Evolutionary conservation across 768 basidiomycete species (phyloP).

Genomic region (Lentinus tigrinus): DNA sequence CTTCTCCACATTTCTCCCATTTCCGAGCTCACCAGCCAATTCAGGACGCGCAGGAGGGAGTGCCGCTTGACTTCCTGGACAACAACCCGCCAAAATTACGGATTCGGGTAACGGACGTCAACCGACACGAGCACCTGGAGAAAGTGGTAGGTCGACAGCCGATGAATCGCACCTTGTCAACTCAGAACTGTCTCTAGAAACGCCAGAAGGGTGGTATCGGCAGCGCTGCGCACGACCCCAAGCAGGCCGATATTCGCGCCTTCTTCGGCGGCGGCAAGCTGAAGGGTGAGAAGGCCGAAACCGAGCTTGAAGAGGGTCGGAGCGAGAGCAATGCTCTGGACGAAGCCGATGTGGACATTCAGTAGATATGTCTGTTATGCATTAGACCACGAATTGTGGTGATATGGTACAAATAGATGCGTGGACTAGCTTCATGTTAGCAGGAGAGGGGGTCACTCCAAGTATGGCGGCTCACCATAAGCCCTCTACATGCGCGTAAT

Average conservation of each 20-base stretch:
- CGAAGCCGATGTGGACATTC: slow-evolving; percentile 25
- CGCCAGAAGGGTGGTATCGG: slow-evolving; percentile 81
- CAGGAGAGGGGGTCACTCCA: not conserved
- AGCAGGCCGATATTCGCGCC: slow-evolving; percentile 70
- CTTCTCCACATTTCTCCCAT: not conserved
- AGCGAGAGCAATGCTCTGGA: slow-evolving; percentile 31
- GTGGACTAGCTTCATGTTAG: not conserved
- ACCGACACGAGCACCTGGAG: slow-evolving; percentile 53
- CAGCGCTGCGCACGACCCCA: slow-evolving; percentile 65
- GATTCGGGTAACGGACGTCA: slow-evolving; percentile 51
- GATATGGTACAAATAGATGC: slow-evolving; percentile 10
- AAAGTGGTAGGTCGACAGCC: slow-evolving; percentile 47
- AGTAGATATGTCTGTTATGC: not conserved
- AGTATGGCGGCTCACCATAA: not conserved
- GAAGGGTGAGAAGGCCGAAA: not conserved
- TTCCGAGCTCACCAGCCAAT: not conserved
- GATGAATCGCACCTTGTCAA: not conserved
- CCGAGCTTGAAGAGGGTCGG: slow-evolving; percentile 22
- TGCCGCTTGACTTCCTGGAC: slow-evolving; percentile 24
- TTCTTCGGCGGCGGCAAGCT: slow-evolving; percentile 56
- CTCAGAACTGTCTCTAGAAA: slow-evolving; percentile 32
- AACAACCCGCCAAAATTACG: slow-evolving; percentile 33
- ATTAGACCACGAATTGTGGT: slow-evolving; percentile 1
- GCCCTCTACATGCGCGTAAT: not conserved
- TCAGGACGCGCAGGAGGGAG: slow-evolving; percentile 30